Evolutionary conservation across 2,329 filamentous ascomycete genomes (phyloP), one percentile per base, ranked within the genome.

Genomic region (Penicillium concentricum): DNA sequence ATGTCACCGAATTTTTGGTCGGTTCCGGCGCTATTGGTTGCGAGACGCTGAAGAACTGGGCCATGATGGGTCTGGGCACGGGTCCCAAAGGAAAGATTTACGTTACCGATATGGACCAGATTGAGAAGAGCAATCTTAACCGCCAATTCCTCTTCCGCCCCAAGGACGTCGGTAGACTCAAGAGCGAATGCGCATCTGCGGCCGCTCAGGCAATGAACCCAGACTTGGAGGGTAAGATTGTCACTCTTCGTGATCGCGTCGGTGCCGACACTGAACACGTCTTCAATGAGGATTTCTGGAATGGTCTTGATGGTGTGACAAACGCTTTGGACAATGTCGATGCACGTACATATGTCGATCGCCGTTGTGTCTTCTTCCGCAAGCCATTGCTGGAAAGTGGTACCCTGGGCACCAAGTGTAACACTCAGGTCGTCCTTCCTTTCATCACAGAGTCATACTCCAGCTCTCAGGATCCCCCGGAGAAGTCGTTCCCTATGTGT

Each of bases 41-140:
- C 71, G 94, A 99, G 73, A 99, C 97, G 89, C 80, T 99, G 65
- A 99, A 99, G 85, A 97, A 97, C 76, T 99, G 94, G 92, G 93
- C 95, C 35, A 95, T 99, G 92, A 96, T 97, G 74, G 94, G 94
- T 64, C 81, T 99, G 30, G 93, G 89, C 43, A 90, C 90, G 44
- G 94, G 94, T 4, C 90, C 91, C 3, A 84, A 92, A 47, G 94
- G 94, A 68, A 89, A 89, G 75, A 95, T 99, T 69, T 91, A 81
- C 57, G 90, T 99, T 48, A 97, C 95, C 15, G 94, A 99, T 73
- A 97, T 96, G 87, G 94, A 99, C 71, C 92, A 92, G 53, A 99
- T 99, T 67, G 94, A 99, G 79, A 96, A 93, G 84, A 97, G 93
- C 80, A 99, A 99, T 73, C 81, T 99, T 51, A 99, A 99, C 80